A percentile compares a stretch with the other conserved stretches of the same genome.
phyloP scores from a whole-genome alignment of 78 protist species.

The Chrysochromulina tobinii region DNA sequence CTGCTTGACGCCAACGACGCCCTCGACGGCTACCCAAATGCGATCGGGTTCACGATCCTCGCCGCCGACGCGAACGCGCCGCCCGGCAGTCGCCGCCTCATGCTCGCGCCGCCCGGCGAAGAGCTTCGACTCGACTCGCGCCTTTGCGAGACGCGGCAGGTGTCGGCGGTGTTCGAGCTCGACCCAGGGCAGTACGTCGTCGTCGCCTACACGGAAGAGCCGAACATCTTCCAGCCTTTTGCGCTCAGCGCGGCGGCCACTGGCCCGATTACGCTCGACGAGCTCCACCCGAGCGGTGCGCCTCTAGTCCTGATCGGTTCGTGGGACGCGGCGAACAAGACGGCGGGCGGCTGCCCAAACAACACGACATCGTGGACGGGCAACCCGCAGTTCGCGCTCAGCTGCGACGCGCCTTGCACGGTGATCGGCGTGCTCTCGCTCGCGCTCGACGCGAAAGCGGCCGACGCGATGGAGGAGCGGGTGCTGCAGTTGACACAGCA shows the following conservation, averaged over 20 bases:
- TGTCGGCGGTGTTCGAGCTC: too few species aligned
- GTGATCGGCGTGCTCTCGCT: background rate
- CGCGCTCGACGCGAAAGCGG: background rate
- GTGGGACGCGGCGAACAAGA: background rate
- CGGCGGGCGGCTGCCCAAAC: constrained; percentile 11
- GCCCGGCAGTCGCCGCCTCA: too few species aligned
- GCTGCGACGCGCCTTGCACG: background rate
- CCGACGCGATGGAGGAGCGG: background rate
- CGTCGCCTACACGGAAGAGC: too few species aligned
- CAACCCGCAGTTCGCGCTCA: background rate
- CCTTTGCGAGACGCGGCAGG: too few species aligned
- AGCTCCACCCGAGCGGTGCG: too few species aligned
- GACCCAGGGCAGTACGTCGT: too few species aligned
- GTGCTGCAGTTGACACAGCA: background rate
- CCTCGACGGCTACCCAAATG: background rate
- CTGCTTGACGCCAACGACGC: background rate
- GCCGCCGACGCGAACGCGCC: too few species aligned
- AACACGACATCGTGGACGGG: background rate
- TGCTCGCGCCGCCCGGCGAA: too few species aligned
- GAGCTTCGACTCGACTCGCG: too few species aligned
- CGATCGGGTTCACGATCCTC: background rate
- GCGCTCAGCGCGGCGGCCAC: too few species aligned
- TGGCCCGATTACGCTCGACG: too few species aligned
- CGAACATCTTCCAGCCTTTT: too few species aligned
- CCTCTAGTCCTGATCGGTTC: background rate